Conservation (phyloP, 148 eudicot species). For the Spergularia marina region DNA sequence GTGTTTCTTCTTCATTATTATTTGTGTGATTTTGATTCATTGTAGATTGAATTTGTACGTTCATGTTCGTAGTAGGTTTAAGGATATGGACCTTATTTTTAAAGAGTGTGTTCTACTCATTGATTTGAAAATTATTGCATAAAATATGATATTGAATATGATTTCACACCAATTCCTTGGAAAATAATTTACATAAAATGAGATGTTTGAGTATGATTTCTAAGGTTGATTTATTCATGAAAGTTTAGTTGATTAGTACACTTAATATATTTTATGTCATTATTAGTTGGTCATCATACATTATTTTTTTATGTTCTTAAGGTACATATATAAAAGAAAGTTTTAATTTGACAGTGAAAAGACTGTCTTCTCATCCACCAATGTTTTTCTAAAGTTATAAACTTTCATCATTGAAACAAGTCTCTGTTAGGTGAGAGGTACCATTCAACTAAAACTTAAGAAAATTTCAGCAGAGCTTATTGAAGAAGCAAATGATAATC, state of each 20-base stretch:
- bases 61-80: no score
- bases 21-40: constrained; percentile 16
- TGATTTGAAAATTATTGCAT: no score
- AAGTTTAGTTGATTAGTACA: neutral
- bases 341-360: no score
- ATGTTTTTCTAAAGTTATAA: no score
- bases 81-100: neutral
- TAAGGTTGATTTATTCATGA: neutral
- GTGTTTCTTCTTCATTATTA: neutral
- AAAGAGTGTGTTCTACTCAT: neutral
- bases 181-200: no score
- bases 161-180: no score
- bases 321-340: neutral
- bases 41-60: neutral
- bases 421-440: neutral
- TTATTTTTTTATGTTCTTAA: neutral
- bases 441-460: neutral
- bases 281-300: neutral
- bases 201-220: neutral
- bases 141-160: no score
- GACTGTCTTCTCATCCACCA: no score
- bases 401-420: neutral
- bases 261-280: neutral
- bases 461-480: neutral
- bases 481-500: neutral